These are phyloP conservation scores for Oryza australiensis DNA, from an alignment of 176 grass and related monocot species.

Conservation along the genomic window DNA sequence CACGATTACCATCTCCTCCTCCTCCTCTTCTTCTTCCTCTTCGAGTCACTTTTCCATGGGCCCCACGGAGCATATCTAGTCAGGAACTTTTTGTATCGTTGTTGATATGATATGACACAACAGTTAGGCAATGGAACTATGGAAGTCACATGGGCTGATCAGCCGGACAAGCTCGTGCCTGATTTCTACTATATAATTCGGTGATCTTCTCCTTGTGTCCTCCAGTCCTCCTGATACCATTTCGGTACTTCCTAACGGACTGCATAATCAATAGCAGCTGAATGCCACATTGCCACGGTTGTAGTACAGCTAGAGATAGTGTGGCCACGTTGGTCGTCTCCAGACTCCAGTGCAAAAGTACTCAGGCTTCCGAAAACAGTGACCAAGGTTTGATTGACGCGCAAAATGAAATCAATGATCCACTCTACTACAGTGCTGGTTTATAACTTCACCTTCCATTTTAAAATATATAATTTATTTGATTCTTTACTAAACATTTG, in stretches of 20 bases:
- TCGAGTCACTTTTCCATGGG: not conserved
- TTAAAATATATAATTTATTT: no score
- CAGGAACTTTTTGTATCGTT: not conserved
- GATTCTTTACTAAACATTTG: no score
- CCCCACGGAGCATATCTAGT: not conserved
- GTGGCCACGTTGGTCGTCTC: not conserved
- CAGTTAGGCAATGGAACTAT: not conserved
- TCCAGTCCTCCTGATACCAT: not conserved
- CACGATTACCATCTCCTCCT: not conserved
- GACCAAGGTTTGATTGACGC: not conserved
- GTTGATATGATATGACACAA: not conserved
- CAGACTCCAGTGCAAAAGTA: no score
- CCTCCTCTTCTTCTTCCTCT: not conserved
- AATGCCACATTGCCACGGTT: not conserved
- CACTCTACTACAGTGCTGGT: no score
- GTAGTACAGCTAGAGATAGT: not conserved
- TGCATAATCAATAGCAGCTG: not conserved
- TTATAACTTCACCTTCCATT: no score
- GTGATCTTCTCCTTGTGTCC: not conserved
- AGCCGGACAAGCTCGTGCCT: not conserved
- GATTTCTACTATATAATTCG: not conserved
- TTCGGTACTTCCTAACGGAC: not conserved
- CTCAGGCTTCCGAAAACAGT: conserved; percentile 12
- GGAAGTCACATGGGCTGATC: not conserved
- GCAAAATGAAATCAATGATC: no score